These are phyloP conservation scores for Coniella lustricola DNA, from an alignment of 2,329 filamentous ascomycete genomes.

Conservation along the genomic window DNA sequence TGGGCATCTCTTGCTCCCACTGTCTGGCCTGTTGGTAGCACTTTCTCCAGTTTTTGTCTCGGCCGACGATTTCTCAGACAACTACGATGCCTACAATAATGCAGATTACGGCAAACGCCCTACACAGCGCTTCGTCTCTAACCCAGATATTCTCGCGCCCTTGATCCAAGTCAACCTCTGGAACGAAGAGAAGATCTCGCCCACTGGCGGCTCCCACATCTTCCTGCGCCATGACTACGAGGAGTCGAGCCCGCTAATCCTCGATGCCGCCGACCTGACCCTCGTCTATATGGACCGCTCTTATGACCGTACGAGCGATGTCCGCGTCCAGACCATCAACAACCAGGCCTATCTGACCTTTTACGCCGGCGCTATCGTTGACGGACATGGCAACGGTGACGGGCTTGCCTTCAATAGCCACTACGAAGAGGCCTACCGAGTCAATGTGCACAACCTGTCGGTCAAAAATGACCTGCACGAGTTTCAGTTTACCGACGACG, in stretches of 20 bases:
- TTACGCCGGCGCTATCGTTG: constrained; percentile 17
- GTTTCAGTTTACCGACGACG: constrained; percentile 31
- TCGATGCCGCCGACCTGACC: constrained; percentile 28
- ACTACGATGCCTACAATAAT: constrained; percentile 23
- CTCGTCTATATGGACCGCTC: constrained; percentile 31
- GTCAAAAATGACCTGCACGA: constrained; percentile 25
- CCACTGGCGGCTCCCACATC: constrained; percentile 24
- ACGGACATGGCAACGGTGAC: constrained; percentile 12
- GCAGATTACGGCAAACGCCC: constrained; percentile 24
- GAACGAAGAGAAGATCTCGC: constrained; percentile 21
- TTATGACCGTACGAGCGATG: constrained; percentile 24
- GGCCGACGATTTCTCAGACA: constrained; percentile 12
- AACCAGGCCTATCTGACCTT: constrained; percentile 18
- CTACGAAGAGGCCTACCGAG: constrained; percentile 12
- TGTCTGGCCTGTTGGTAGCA: not conserved
- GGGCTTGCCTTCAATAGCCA: constrained; percentile 4
- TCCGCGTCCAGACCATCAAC: constrained; percentile 19
- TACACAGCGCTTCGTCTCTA: constrained; percentile 27
- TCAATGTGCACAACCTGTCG: constrained; percentile 1
- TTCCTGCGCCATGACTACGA: constrained; percentile 25
- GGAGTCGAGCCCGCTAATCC: constrained; percentile 28
- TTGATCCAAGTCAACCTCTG: constrained; percentile 28
- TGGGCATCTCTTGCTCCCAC: not conserved
- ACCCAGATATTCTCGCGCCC: constrained; percentile 25
- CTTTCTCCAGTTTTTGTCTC: not conserved